phyloP scores from a whole-genome alignment of 768 basidiomycete species.

The Boletus sensibilis region DNA sequence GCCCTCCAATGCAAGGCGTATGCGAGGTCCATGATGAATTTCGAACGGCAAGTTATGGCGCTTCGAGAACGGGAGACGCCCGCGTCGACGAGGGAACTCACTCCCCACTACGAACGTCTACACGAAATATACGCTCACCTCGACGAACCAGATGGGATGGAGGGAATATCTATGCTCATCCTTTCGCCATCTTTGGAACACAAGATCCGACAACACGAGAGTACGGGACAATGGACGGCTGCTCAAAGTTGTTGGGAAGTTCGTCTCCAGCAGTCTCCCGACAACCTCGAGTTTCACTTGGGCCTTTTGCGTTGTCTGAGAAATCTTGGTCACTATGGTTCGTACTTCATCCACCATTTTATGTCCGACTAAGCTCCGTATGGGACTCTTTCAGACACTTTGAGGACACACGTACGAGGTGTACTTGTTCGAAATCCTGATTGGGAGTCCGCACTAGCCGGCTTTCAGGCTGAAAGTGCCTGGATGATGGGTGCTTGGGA shows the following conservation, averaged over 20 bases:
- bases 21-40: slow-evolving; percentile 91
- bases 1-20: slow-evolving; percentile 94
- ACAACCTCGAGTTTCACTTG: slow-evolving; percentile 85
- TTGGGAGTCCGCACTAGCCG: slow-evolving; percentile 75
- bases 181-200: slow-evolving; percentile 89
- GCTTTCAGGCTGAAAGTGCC: slow-evolving; percentile 89
- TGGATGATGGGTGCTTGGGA: slow-evolving; percentile 97
- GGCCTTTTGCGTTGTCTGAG: slow-evolving; percentile 88
- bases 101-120: slow-evolving; percentile 72
- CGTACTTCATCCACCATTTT: slow-evolving; percentile 26
- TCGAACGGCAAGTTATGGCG: slow-evolving; percentile 76
- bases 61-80: slow-evolving; percentile 42
- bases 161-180: slow-evolving; percentile 88
- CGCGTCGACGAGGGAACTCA: slow-evolving; percentile 44
- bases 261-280: slow-evolving; percentile 82
- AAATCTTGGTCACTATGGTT: slow-evolving; percentile 96
- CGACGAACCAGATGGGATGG: slow-evolving; percentile 99
- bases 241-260: slow-evolving; percentile 99
- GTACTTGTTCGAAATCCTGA: slow-evolving; percentile 81
- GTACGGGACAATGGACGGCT: slow-evolving; percentile 94
- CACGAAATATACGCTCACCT: slow-evolving; percentile 96
- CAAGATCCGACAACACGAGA: slow-evolving; percentile 97
- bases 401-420: slow-evolving; percentile 92
- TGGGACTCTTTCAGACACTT: slow-evolving; percentile 61
- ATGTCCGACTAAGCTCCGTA: not conserved